Conservation (phyloP, 78 protist genomes). For the Dictyostelium firmibasis region DNA sequence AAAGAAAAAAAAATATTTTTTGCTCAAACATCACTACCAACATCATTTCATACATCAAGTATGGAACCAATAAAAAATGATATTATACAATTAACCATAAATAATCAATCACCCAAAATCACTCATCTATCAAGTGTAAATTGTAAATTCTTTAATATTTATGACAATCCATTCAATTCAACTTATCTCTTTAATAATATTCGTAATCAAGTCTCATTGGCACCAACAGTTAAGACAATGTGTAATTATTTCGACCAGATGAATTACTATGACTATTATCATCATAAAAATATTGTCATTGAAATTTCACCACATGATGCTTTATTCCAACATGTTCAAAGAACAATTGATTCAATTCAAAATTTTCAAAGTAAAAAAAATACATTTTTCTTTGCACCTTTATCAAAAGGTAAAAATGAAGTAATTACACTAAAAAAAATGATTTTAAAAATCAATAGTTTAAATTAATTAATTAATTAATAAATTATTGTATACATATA, state of each 20-base stretch:
- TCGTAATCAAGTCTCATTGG: background rate
- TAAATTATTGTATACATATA: too few relatives aligned
- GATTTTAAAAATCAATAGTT: background rate
- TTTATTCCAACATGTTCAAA: background rate
- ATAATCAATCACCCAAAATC: background rate
- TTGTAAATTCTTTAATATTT: background rate
- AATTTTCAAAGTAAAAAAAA: background rate
- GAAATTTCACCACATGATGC: background rate
- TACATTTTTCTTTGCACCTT: background rate
- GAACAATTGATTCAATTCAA: background rate
- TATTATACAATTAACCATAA: background rate
- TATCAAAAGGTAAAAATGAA: background rate
- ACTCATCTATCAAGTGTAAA: background rate
- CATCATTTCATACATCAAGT: slow-evolving; percentile 33
- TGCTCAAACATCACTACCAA: background rate
- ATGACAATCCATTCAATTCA: background rate
- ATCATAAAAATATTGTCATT: background rate
- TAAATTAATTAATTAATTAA: background rate
- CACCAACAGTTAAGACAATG: background rate
- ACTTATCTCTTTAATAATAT: background rate
- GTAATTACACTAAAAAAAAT: background rate
- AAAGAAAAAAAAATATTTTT: background rate
- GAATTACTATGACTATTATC: background rate
- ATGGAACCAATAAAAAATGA: slow-evolving; percentile 15
- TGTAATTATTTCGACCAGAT: background rate